Evolutionary conservation across 2,329 filamentous ascomycete genomes (phyloP).

Genomic region (Pseudocercospora fuligena): DNA sequence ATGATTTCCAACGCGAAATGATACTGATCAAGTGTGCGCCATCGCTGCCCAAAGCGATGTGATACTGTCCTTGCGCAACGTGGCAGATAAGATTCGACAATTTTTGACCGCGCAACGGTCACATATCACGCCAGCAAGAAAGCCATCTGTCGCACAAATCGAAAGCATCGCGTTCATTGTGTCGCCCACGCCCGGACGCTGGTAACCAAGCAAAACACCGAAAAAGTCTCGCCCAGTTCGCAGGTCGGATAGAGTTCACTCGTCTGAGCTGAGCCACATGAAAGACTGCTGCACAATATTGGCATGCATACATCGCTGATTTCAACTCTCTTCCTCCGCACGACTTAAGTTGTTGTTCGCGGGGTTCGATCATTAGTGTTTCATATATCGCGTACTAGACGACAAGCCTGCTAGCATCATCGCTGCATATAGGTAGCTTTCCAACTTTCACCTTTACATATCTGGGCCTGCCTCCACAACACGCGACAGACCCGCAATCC

Average conservation of each 20-base stretch:
- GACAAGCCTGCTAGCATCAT: slow-evolving; percentile 10
- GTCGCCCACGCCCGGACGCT: background rate
- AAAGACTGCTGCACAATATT: slow-evolving; percentile 5
- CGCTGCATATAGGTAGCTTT: background rate
- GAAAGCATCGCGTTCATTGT: slow-evolving; percentile 7
- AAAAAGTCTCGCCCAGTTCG: slow-evolving; percentile 1
- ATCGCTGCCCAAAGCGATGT: slow-evolving; percentile 10
- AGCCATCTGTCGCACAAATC: slow-evolving; percentile 4
- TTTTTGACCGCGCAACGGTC: slow-evolving; percentile 14
- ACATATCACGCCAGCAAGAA: background rate
- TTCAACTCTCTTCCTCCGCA: slow-evolving; percentile 6
- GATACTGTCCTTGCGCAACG: slow-evolving; percentile 14
- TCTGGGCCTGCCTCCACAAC: slow-evolving; percentile 3
- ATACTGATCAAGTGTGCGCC: background rate
- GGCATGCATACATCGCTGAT: slow-evolving; percentile 12
- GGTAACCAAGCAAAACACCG: slow-evolving; percentile 3
- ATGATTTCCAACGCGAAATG: background rate
- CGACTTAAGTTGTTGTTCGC: slow-evolving; percentile 5
- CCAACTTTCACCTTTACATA: slow-evolving; percentile 3
- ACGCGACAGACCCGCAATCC: slow-evolving; percentile 1
- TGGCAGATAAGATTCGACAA: slow-evolving; percentile 18
- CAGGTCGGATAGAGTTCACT: background rate
- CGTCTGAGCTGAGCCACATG: slow-evolving; percentile 10
- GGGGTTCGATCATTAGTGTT: slow-evolving; percentile 5
- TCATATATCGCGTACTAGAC: slow-evolving; percentile 8